These are phyloP conservation scores for Solanum ossicruentum DNA, from an alignment of 257 asterid genomes.

Conservation along the genomic window DNA sequence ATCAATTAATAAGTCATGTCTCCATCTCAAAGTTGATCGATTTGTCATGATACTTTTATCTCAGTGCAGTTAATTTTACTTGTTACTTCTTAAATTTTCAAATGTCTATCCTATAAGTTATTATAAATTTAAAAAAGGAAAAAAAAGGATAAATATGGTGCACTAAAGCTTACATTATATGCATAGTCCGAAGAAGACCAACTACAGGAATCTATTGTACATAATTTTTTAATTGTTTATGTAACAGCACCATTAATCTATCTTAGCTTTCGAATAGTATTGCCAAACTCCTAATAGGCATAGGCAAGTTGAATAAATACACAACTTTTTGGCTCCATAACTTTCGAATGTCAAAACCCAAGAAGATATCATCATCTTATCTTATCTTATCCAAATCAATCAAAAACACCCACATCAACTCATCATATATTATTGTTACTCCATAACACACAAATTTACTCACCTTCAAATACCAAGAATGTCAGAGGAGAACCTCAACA, in stretches of 20 bases:
- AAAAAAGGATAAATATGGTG: rapidly evolving
- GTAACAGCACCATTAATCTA: neutral
- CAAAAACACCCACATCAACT: neutral
- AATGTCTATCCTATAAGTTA: too few relatives aligned
- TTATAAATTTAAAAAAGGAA: too few relatives aligned
- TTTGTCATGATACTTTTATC: too few relatives aligned
- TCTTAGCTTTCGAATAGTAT: neutral
- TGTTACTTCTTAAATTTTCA: too few relatives aligned
- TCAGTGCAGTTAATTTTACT: too few relatives aligned
- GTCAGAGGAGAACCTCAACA: conserved; percentile 18
- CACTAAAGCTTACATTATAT: rapidly evolving
- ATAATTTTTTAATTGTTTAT: neutral
- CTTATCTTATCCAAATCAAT: neutral
- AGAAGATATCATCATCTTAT: neutral
- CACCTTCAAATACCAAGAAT: neutral
- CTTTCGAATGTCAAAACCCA: neutral
- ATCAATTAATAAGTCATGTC: too few relatives aligned
- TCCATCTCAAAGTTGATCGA: too few relatives aligned
- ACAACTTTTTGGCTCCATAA: neutral
- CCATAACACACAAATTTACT: neutral
- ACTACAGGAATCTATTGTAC: too few relatives aligned
- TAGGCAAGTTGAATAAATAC: neutral
- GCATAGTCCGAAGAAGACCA: rapidly evolving
- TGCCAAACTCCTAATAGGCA: neutral
- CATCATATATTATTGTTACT: neutral